These are phyloP conservation scores for Oidiodendron maius DNA, from an alignment of 495 filamentous ascomycete genomes.

Conservation along the genomic window DNA sequence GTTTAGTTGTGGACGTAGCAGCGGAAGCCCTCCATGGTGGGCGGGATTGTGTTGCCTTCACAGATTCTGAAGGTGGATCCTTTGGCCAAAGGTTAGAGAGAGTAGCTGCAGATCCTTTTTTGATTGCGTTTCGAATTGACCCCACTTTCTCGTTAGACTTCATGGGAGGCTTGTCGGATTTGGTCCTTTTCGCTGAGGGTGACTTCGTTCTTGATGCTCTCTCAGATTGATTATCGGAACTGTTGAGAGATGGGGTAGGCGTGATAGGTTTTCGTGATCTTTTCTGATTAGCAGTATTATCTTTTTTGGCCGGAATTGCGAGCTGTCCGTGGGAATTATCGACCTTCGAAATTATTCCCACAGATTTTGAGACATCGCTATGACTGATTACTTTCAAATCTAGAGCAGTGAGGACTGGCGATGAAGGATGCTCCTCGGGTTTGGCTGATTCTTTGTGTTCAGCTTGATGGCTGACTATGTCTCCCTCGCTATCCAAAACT, in stretches of 20 bases:
- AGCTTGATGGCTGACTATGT: too few species aligned
- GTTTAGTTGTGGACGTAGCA: background rate
- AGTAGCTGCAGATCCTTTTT: conserved; percentile 18
- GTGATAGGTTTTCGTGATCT: conserved; percentile 20
- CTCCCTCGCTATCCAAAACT: conserved; percentile 7
- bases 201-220: conserved; percentile 20
- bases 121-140: conserved; percentile 22
- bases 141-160: conserved; percentile 22
- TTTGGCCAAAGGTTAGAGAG: conserved; percentile 25
- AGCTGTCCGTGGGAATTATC: background rate
- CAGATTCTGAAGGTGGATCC: conserved; percentile 8
- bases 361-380: too few species aligned
- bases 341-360: too few species aligned
- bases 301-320: conserved; percentile 5
- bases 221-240: conserved; percentile 22
- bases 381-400: too few species aligned
- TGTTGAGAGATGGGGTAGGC: conserved; percentile 17
- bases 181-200: conserved; percentile 15
- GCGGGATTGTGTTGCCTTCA: conserved; percentile 1
- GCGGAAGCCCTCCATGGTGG: conserved; percentile 19
- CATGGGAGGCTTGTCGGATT: conserved; percentile 2
- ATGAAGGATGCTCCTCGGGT: too few species aligned
- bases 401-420: too few species aligned
- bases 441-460: too few species aligned
- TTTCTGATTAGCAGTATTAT: conserved; percentile 37